phyloP scores from a whole-genome alignment of 805 yeast genomes.

The Myxozyma kluyveri region DNA sequence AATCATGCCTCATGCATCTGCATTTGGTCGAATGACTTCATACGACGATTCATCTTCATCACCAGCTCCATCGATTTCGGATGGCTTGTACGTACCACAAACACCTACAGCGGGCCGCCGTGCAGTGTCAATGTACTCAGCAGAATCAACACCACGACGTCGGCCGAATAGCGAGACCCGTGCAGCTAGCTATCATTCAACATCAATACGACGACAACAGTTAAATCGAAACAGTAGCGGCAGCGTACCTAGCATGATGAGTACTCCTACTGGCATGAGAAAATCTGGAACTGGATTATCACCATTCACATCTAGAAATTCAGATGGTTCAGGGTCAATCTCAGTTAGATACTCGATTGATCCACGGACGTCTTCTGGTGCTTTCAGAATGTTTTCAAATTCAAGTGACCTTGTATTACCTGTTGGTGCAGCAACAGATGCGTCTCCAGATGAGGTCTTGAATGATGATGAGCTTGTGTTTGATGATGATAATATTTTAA shows the following conservation, averaged over 20 bases:
- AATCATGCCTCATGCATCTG: not conserved
- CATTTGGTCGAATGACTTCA: not conserved
- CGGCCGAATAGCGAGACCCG: not conserved
- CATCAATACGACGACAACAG: not conserved
- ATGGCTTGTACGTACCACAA: too few species aligned
- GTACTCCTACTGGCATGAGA: not conserved
- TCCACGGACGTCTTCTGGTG: conserved; percentile 12
- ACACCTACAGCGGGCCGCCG: not conserved
- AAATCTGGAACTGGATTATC: not conserved
- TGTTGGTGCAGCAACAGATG: conserved; percentile 4
- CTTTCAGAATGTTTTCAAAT: conserved; percentile 18
- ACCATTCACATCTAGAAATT: conserved; percentile 10
- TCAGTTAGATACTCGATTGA: conserved; percentile 24
- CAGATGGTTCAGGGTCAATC: conserved; percentile 25
- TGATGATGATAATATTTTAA: not conserved
- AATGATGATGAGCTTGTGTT: conserved; percentile 6
- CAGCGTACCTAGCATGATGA: not conserved
- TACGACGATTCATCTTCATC: not conserved
- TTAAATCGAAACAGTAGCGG: not conserved
- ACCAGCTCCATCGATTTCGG: not conserved
- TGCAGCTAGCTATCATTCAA: not conserved
- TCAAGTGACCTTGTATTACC: conserved; percentile 18
- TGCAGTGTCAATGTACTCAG: not conserved
- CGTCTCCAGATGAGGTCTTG: conserved; percentile 7
- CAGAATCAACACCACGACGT: not conserved